Evolutionary conservation across 495 filamentous ascomycete species (phyloP).

Genomic region (Trichoderma parareesei): DNA sequence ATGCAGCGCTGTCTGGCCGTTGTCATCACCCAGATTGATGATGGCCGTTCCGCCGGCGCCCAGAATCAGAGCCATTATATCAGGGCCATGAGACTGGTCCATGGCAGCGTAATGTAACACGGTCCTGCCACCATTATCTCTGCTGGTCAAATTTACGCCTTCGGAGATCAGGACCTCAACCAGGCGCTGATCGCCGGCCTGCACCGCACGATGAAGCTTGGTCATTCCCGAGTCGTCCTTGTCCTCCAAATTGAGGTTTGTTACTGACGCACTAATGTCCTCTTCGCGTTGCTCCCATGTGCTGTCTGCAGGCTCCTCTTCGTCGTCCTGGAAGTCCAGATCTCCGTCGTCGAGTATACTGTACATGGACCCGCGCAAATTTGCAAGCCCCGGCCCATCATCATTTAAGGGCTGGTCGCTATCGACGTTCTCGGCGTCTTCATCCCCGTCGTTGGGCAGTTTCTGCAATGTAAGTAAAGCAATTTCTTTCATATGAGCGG

Average conservation of each 20-base stretch:
- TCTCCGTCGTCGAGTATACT: constrained; percentile 24
- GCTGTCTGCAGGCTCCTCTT: constrained; percentile 16
- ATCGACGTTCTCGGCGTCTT: constrained; percentile 20
- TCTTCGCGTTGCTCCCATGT: constrained; percentile 18
- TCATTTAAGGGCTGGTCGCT: constrained; percentile 26
- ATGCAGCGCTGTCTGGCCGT: constrained; percentile 26
- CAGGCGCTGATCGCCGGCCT: constrained; percentile 20
- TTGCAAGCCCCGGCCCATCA: constrained; percentile 16
- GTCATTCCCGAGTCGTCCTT: constrained; percentile 23
- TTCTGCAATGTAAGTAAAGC: constrained; percentile 29
- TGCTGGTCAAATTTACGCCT: constrained; percentile 19
- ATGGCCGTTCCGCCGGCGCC: constrained; percentile 13
- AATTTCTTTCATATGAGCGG: constrained; percentile 29
- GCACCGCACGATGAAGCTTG: constrained; percentile 25
- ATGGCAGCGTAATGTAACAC: no score
- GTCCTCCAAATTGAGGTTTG: constrained; percentile 23
- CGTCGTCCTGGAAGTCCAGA: constrained; percentile 24
- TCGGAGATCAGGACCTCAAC: constrained; percentile 20
- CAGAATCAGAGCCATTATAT: no score
- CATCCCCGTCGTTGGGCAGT: constrained; percentile 23
- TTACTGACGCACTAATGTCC: constrained; percentile 20
- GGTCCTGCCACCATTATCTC: constrained; percentile 16
- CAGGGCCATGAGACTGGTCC: no score
- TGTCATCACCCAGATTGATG: constrained; percentile 19
- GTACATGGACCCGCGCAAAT: constrained; percentile 25